A percentile compares a stretch with the other conserved stretches of the same genome.
Conservation (phyloP, 768 basidiomycete genomes). For the Trametes cingulata region DNA sequence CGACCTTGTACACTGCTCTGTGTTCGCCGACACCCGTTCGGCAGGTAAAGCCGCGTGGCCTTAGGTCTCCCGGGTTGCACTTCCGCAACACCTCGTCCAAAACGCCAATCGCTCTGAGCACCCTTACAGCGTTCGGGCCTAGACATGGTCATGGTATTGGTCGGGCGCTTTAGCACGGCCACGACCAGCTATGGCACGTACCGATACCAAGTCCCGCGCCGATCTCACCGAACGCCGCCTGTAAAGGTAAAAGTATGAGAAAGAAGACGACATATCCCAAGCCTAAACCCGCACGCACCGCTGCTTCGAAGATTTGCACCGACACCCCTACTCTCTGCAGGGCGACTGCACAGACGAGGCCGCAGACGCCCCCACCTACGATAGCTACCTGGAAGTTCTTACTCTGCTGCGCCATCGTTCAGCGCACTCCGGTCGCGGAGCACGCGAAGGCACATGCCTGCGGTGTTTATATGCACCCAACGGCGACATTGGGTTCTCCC, state of each 20-base stretch:
- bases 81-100: constrained; percentile 43
- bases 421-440: neutral
- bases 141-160: neutral
- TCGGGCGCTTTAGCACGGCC: neutral
- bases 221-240: constrained; percentile 52
- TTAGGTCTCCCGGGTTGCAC: constrained; percentile 36
- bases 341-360: constrained; percentile 48
- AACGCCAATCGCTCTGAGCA: constrained; percentile 45
- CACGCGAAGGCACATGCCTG: too few relatives aligned
- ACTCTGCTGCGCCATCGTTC: neutral
- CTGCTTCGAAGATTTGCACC: constrained; percentile 53
- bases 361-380: constrained; percentile 59
- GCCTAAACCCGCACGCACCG: too few relatives aligned
- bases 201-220: constrained; percentile 57
- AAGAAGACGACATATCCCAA: too few relatives aligned
- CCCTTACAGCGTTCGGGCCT: constrained; percentile 54
- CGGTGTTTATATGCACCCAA: too few relatives aligned
- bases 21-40: constrained; percentile 43
- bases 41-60: constrained; percentile 39
- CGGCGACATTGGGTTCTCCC: too few relatives aligned
- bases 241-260: neutral
- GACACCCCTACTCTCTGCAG: constrained; percentile 44
- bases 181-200: constrained; percentile 18
- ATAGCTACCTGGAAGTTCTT: constrained; percentile 50
- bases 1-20: constrained; percentile 46